These are phyloP conservation scores for Lasiodiplodia gonubiensis DNA, from an alignment of 2,329 filamentous ascomycete species.

Conservation along the genomic window DNA sequence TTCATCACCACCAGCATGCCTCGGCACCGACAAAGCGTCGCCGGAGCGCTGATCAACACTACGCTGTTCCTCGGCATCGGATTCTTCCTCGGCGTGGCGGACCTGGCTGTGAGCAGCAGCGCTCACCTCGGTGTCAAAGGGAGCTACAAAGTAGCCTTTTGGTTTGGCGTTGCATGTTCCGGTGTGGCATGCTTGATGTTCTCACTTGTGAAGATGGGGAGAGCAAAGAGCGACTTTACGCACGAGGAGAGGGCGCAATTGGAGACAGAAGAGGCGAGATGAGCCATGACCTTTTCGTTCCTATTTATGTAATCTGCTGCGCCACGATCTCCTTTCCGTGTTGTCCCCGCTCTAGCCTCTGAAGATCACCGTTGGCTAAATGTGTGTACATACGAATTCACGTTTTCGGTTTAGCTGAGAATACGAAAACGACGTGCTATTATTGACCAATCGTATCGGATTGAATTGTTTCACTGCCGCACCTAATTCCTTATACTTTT, in stretches of 20 bases:
- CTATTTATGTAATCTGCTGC: background rate
- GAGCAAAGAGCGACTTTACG: slow-evolving; percentile 39
- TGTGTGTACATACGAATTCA: background rate
- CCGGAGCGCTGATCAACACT: slow-evolving; percentile 45
- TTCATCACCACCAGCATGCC: slow-evolving; percentile 76
- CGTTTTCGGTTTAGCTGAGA: background rate
- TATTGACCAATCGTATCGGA: background rate
- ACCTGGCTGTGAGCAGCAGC: slow-evolving; percentile 40
- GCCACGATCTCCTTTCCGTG: background rate
- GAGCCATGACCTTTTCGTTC: background rate
- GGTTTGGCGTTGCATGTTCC: slow-evolving; percentile 42
- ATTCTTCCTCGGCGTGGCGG: slow-evolving; percentile 44
- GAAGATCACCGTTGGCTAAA: background rate
- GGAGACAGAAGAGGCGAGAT: background rate
- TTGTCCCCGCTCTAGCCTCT: background rate
- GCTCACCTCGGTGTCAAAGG: slow-evolving; percentile 34
- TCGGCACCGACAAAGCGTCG: slow-evolving; percentile 54
- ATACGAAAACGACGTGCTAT: background rate
- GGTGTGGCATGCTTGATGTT: slow-evolving; percentile 43
- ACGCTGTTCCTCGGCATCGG: slow-evolving; percentile 46
- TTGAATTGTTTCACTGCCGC: background rate
- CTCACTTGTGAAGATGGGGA: slow-evolving; percentile 45
- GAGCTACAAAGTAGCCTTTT: slow-evolving; percentile 47
- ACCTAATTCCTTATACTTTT: background rate
- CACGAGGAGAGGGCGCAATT: background rate